Percentiles rank a stretch among this genome's conserved stretches.
Evolutionary conservation across 1,284 basidiomycete species (phyloP).

Genomic region (Pterulicium gracile): DNA sequence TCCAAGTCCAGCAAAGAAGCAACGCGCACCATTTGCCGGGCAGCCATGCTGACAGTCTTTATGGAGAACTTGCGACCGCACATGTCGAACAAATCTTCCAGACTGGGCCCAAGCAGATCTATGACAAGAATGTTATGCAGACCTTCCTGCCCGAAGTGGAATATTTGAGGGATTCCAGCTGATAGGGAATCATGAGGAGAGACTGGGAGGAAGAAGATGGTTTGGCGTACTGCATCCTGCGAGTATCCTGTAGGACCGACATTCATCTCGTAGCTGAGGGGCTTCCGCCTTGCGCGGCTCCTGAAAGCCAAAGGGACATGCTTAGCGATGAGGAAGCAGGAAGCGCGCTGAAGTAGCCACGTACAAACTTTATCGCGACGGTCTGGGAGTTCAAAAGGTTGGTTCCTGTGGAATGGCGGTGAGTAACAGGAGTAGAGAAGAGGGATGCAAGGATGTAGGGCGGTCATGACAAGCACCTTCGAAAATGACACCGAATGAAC

Average conservation of each 20-base stretch:
- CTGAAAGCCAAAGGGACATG: conserved; percentile 26
- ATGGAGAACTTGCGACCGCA: conserved; percentile 89
- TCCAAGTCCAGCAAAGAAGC: background rate
- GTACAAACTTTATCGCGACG: conserved; percentile 96
- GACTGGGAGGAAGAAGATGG: no score
- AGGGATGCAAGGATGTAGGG: conserved; percentile 6
- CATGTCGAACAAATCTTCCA: conserved; percentile 96
- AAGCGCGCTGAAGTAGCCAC: conserved; percentile 21
- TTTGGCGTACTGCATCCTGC: conserved; percentile 80
- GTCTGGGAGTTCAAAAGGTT: conserved; percentile 93
- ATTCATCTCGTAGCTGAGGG: conserved; percentile 93
- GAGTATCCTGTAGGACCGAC: conserved; percentile 93
- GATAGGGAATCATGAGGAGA: conserved; percentile 10
- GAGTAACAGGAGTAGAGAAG: conserved; percentile 9
- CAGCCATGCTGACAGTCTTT: conserved; percentile 96
- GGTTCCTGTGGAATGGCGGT: conserved; percentile 47
- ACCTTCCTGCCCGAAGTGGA: conserved; percentile 97
- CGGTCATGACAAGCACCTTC: conserved; percentile 71
- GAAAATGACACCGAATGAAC: conserved; percentile 95
- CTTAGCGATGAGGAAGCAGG: background rate
- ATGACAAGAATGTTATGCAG: conserved; percentile 96
- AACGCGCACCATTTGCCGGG: conserved; percentile 87
- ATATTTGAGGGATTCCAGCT: conserved; percentile 92
- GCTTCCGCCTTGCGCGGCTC: conserved; percentile 95
- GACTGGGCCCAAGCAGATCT: conserved; percentile 85